Evolutionary conservation across 2,329 filamentous ascomycete species (phyloP).

Genomic region (Chalaropsis ovoidea): DNA sequence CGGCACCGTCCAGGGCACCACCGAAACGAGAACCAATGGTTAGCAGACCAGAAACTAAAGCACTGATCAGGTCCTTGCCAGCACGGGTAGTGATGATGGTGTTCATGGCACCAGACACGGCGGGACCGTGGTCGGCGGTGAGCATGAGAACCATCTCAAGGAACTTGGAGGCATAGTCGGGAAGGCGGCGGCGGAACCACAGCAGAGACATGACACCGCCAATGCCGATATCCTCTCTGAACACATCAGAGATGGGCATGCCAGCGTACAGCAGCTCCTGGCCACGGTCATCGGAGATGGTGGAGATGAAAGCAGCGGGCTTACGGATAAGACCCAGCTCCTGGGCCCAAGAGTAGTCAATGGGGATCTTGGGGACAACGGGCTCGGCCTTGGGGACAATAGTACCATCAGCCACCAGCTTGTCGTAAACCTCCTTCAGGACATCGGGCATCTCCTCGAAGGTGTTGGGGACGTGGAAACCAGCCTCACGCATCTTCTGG

Average conservation of each 20-base stretch:
- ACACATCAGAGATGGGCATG: constrained; percentile 99
- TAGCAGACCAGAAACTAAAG: constrained; percentile 89
- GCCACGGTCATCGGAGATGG: constrained; percentile 98
- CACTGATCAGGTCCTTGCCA: constrained; percentile 94
- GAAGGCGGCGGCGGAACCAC: constrained; percentile 98
- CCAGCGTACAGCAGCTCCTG: constrained; percentile 97
- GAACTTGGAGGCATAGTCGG: constrained; percentile 95
- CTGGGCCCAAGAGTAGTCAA: constrained; percentile 99
- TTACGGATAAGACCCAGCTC: constrained; percentile 99
- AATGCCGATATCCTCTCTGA: constrained; percentile 97
- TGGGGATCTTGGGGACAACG: constrained; percentile 93
- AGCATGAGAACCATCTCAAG: constrained; percentile 99
- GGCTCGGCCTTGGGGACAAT: constrained; percentile 84
- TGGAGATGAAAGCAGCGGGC: constrained; percentile 98
- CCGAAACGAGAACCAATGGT: constrained; percentile 98
- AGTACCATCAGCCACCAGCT: constrained; percentile 71
- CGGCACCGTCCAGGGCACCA: constrained; percentile 94
- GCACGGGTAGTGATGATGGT: constrained; percentile 99
- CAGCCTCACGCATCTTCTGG: constrained; percentile 88
- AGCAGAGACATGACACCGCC: constrained; percentile 99
- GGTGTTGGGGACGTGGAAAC: constrained; percentile 87
- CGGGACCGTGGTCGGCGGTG: constrained; percentile 96
- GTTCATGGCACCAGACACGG: constrained; percentile 99
- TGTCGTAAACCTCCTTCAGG: constrained; percentile 75
- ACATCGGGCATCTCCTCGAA: constrained; percentile 85